Base-by-base conservation (phyloP, 495 filamentous ascomycete genomes). In the Parathielavia hyrcaniae region DNA sequence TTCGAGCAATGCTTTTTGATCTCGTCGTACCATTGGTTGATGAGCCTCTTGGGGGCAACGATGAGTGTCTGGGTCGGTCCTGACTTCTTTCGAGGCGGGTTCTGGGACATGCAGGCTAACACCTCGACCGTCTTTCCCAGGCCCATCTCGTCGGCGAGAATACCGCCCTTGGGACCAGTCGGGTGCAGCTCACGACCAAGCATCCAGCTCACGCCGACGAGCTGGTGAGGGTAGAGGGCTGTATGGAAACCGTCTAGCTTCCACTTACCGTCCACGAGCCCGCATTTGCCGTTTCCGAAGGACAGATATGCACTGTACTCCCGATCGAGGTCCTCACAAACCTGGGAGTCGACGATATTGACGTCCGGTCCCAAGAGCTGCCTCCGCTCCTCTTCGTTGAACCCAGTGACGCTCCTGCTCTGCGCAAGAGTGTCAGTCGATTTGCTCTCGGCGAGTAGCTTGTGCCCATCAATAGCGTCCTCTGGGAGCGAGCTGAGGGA, bases 71-170 rank as follows among this genome's bases (percentile, higher is more conserved):
- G 61, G 16, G 44, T 17, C 14, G 10, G 51, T 3, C 32, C 71
- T 6, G 51, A 65, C 9, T 59, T 45, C n/a, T 51, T 40, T 6
- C 23, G 17, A 2, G 69, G 63, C 20, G 65, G 69, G 59, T 79
- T 70, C 60, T 76, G 69, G 8, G 81, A 64, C 30, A 83, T 83
- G 53, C 77, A 76, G 1, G 77, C 78, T 14, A 85, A 61, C 0
- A 72, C 68, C 62, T 76, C 64, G 0, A 84, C 52, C 0, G 81
- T 85, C 57, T 84, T 89, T 0, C 86, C 86, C 1, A 87, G 66
- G 0, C 85, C 85, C 84, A 87, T 87, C 17, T 72, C 67, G 62
- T 88, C 84, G 0, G 77, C 79, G 1, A 81, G 61, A 9, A 87
- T 67, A 0, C 84, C 83, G 0, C 83, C 83, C 22, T 65, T 65